Percentiles rank a stretch among this genome's conserved stretches.
These are phyloP conservation scores for Shiraia bambusicola DNA, from an alignment of 2,329 filamentous ascomycete genomes.

Conservation along the genomic window DNA sequence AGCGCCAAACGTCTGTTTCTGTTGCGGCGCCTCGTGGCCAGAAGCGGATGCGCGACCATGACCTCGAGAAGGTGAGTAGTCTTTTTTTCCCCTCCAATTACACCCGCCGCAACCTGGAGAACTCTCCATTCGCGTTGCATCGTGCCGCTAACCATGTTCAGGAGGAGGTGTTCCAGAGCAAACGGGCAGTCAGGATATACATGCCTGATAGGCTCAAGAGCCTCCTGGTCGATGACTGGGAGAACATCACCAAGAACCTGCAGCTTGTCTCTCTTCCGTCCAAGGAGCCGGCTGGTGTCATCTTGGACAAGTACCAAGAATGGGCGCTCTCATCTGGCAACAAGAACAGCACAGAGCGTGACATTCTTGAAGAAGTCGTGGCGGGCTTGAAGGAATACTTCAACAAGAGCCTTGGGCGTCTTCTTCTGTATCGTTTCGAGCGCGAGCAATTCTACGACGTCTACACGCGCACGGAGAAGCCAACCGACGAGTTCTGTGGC, in stretches of 20 bases:
- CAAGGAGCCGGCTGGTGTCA: constrained; percentile 69
- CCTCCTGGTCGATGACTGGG: constrained; percentile 96
- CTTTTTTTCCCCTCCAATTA: not conserved
- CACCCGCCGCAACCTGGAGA: not conserved
- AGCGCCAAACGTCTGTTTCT: constrained; percentile 65
- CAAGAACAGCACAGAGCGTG: constrained; percentile 65
- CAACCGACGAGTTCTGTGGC: constrained; percentile 63
- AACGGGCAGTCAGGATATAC: constrained; percentile 81
- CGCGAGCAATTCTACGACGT: constrained; percentile 82
- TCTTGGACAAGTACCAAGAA: constrained; percentile 83
- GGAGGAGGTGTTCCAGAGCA: constrained; percentile 84
- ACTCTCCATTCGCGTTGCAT: no score
- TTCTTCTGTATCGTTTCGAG: constrained; percentile 93
- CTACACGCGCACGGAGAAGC: constrained; percentile 66
- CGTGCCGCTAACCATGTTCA: constrained; percentile 43
- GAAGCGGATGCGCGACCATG: constrained; percentile 75
- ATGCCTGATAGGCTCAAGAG: constrained; percentile 90
- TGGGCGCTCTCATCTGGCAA: constrained; percentile 63
- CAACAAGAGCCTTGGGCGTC: constrained; percentile 82
- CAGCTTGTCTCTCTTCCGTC: constrained; percentile 85
- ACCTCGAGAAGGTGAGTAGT: constrained; percentile 71
- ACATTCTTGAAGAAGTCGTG: constrained; percentile 87
- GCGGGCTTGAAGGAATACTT: constrained; percentile 90
- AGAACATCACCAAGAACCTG: constrained; percentile 94
- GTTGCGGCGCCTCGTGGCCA: constrained; percentile 63